These are phyloP conservation scores for Parasitella parasitica DNA, from an alignment of 371 early-diverging fungal species.

Conservation along the genomic window DNA sequence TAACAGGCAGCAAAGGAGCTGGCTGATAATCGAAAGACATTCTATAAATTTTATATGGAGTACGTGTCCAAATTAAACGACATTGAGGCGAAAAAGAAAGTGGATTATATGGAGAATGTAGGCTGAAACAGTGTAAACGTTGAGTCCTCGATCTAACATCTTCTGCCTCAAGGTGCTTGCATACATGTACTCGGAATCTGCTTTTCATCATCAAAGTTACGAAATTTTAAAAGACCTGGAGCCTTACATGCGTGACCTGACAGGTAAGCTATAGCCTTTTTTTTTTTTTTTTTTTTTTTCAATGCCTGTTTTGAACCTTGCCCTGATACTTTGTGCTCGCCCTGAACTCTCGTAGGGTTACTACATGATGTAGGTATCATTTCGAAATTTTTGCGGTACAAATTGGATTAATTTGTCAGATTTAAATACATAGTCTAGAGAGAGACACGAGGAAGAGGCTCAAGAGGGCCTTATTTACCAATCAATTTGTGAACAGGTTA, in stretches of 20 bases:
- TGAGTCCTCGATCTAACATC: not conserved
- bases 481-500: slow-evolving; percentile 30
- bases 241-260: slow-evolving; percentile 74
- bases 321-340: not conserved
- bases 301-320: not conserved
- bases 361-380: slow-evolving; percentile 40
- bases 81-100: slow-evolving; percentile 65
- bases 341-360: slow-evolving; percentile 20
- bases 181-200: slow-evolving; percentile 71
- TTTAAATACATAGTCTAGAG: slow-evolving; percentile 49
- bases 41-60: slow-evolving; percentile 65
- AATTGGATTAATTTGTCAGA: no score
- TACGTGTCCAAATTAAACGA: slow-evolving; percentile 69
- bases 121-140: not conserved
- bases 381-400: not conserved
- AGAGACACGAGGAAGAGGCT: slow-evolving; percentile 41
- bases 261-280: slow-evolving; percentile 40
- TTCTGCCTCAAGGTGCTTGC: slow-evolving; percentile 52
- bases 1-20: slow-evolving; percentile 59
- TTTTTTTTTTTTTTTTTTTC: no score
- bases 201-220: slow-evolving; percentile 77
- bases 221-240: slow-evolving; percentile 74
- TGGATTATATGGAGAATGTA: slow-evolving; percentile 78
- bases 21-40: slow-evolving; percentile 56
- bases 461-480: slow-evolving; percentile 35